Evolutionary conservation across 2,329 filamentous ascomycete genomes (phyloP).

Genomic region (Arthrobotrys sinensis): DNA sequence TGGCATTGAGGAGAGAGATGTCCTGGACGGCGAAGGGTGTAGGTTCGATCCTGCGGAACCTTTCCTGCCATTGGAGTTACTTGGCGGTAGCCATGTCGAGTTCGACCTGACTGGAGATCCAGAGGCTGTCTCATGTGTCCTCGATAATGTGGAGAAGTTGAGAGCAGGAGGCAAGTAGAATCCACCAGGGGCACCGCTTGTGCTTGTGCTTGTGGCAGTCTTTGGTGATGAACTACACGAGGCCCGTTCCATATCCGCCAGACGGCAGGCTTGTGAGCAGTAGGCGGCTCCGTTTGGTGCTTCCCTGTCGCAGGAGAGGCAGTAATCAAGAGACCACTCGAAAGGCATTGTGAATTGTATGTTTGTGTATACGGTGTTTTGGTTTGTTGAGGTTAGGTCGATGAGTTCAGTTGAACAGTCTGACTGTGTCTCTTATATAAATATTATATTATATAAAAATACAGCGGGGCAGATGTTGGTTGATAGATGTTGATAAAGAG

Average conservation of each 20-base stretch:
- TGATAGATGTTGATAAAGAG: conserved; percentile 32
- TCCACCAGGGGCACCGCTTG: conserved; percentile 65
- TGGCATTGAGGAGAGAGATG: conserved; percentile 84
- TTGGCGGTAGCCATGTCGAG: conserved; percentile 65
- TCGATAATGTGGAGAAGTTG: conserved; percentile 73
- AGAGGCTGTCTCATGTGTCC: conserved; percentile 68
- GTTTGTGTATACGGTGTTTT: conserved; percentile 18
- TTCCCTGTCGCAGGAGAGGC: conserved; percentile 83
- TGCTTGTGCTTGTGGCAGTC: conserved; percentile 71
- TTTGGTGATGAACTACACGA: conserved; percentile 72
- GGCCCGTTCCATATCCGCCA: conserved; percentile 87
- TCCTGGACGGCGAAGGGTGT: conserved; percentile 81
- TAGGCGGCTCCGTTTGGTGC: conserved; percentile 60
- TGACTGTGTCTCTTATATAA: conserved; percentile 25
- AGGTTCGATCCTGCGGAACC: conserved; percentile 62
- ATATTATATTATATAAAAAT: conserved; percentile 12
- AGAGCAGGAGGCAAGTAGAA: conserved; percentile 82
- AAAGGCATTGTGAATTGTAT: conserved; percentile 53
- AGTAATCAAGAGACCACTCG: conserved; percentile 89
- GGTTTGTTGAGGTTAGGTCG: conserved; percentile 26
- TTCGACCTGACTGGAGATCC: conserved; percentile 69
- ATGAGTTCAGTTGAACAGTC: conserved; percentile 1
- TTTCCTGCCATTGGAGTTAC: conserved; percentile 66
- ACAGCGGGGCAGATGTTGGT: conserved; percentile 30
- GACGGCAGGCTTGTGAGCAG: conserved; percentile 78